Evolutionary conservation across 176 grass and related monocot species (phyloP), one percentile per base, ranked within the genome.

Genomic region (Ensete glaucum): DNA sequence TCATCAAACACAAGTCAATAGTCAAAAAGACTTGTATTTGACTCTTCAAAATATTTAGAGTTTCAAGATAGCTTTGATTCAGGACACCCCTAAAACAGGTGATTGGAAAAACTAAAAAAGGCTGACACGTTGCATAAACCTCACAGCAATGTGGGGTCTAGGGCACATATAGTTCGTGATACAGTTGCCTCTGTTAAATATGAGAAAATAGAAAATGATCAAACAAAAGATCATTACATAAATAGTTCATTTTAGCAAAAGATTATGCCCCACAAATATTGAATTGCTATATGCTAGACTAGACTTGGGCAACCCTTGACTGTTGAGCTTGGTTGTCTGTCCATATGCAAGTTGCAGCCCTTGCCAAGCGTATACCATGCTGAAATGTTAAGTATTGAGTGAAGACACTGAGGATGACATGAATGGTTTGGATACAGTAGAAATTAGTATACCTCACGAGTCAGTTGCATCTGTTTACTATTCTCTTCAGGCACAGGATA

Each of bases 401-500:
- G 6, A 54, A 73, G 23, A 57, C 24, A 34, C 22, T 29, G 26
- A 34, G 15, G 15, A 29, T 24, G 0, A 57, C 13, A 74, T 56
- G 67, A 70, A 52, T 26, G 22, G 12, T 55, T 14, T 22, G 26
- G 51, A 11, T 19, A 54, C 14, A 25, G 53, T 54, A 73, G 11
- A 55, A 21, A 55, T 22, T 48, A 69, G 29, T 24, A 53, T 87
- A 99, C 96, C 85, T 99, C 96, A 78, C 78, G 83, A 72, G 85
- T 86, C 77, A 99, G 91, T 79, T 99, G 96, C 70, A 85, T 89
- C 82, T 99, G 91, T 74, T 99, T 95, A 60, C 70, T 79, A 78
- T 54, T 89, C 78, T 99, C 96, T 81, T 95, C 96, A 1, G 96
- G 91, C 79, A 99, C 91, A 84, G 96, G 96, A 82, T 99, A 99